These are phyloP conservation scores for Akanthomyces muscarius DNA, from an alignment of 2,329 filamentous ascomycete genomes.

Conservation along the genomic window DNA sequence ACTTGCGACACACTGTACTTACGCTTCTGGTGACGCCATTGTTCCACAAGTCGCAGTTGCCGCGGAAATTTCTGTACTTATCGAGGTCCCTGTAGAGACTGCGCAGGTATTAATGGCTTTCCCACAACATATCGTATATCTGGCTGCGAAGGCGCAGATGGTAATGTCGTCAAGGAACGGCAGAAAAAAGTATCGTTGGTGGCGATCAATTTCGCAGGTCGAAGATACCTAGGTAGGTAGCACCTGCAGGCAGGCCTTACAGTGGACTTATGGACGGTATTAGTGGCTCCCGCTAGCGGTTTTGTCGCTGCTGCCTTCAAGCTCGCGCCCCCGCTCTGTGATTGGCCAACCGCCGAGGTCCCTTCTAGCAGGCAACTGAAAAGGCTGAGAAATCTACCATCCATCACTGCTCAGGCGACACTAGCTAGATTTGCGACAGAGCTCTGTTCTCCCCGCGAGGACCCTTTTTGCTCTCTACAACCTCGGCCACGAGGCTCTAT, in stretches of 20 bases:
- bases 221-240: not conserved
- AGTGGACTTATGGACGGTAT: not conserved
- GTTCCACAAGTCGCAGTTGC: not conserved
- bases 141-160: not conserved
- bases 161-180: not conserved
- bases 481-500: not conserved
- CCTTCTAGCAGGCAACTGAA: conserved; percentile 5
- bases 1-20: not conserved
- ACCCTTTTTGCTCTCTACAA: not conserved
- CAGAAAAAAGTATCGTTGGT: conserved; percentile 2
- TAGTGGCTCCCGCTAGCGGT: not conserved
- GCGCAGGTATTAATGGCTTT: not conserved
- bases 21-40: conserved; percentile 10
- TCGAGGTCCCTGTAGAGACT: not conserved
- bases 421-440: conserved; percentile 16
- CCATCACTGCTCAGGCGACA: conserved; percentile 15
- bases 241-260: not conserved
- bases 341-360: conserved; percentile 23
- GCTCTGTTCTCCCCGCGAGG: conserved; percentile 8
- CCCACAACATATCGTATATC: conserved; percentile 1
- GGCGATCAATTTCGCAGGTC: not conserved
- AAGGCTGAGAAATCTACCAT: conserved; percentile 44
- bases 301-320: not conserved
- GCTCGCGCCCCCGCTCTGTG: conserved; percentile 8
- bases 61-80: not conserved